phyloP scores from a whole-genome alignment of 164 flowering plant genomes.

The Protea cynaroides region DNA sequence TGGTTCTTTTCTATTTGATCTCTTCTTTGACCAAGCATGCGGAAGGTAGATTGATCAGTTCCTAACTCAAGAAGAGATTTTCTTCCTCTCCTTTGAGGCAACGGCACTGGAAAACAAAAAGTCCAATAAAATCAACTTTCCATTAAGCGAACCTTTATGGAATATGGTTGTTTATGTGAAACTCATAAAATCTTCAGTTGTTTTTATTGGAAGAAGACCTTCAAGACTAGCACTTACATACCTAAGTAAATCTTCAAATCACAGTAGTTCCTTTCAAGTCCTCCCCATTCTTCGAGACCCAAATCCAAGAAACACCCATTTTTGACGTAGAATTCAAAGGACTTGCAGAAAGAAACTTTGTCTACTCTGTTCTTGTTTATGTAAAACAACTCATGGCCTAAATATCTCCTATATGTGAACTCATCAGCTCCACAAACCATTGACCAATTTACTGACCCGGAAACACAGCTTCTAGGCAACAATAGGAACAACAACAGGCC shows the following conservation, averaged over 20 bases:
- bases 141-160: background rate
- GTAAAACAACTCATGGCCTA: conserved; percentile 27
- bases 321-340: conserved; percentile 22
- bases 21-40: conserved; percentile 8
- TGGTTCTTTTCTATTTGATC: conserved; percentile 14
- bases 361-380: conserved; percentile 43
- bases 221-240: background rate
- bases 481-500: conserved; percentile 28
- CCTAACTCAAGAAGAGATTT: conserved; percentile 31
- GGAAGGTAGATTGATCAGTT: conserved; percentile 12
- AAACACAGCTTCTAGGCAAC: conserved; percentile 21
- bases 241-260: conserved; percentile 16
- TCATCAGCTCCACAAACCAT: conserved; percentile 27
- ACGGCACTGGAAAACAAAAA: conserved; percentile 26
- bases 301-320: conserved; percentile 23
- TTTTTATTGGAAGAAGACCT: background rate
- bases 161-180: background rate
- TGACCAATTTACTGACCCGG: conserved; percentile 20
- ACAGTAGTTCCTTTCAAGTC: conserved; percentile 21
- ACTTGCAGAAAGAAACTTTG: conserved; percentile 36
- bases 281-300: conserved; percentile 13
- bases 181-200: background rate
- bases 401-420: conserved; percentile 24
- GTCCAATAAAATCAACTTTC: background rate
- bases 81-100: conserved; percentile 34